Base-by-base conservation (phyloP, 2,329 filamentous ascomycete species). In the Cercospora janseana region DNA sequence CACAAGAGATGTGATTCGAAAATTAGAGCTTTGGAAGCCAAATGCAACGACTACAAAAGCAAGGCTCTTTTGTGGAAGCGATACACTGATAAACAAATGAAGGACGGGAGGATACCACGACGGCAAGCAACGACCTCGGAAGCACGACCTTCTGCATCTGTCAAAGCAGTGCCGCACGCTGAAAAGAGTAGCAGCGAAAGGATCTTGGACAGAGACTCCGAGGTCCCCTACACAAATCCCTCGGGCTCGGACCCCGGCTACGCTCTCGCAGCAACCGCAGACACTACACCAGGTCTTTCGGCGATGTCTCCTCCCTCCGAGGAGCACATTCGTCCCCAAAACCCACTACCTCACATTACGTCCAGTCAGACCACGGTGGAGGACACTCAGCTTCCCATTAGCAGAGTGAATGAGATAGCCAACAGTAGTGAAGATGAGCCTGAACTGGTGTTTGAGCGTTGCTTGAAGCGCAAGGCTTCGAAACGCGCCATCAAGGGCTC, bases 291-390 rank as follows among this genome's bases (percentile, higher is more conserved):
- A n/a, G n/a, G n/a, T n/a, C n/a, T n/a, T n/a, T n/a, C n/a, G n/a
- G n/a, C n/a, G n/a, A n/a, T n/a, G n/a, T n/a, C n/a, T n/a, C n/a
- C n/a, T n/a, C n/a, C n/a, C n/a, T n/a, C n/a, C 10, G 34, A 47
- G 26, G 21, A 37, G 24, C 44, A 23, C 10, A n/a, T 23, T 18
- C 41, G 20, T 10, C 18, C 18, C n/a, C 7, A 18, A 10, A 15
- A 18, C n/a, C 16, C 34, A 3, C 23, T 38, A 5, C 26, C 23
- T 16, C 46, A 15, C 8, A 34, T 62, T 4, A 61, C 61, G 10
- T 76, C 73, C 1, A 75, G 72, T 48, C 73, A 75, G 55, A 74
- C 70, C 2, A 76, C 73, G 4, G 68, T 56, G 3, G 54, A 55
- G 12, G 52, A 52, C 6, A 41, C 55, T 8, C 58, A 64, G 31